Conservation (phyloP, 2,329 filamentous ascomycete genomes). For the Claviceps humidiphila region DNA sequence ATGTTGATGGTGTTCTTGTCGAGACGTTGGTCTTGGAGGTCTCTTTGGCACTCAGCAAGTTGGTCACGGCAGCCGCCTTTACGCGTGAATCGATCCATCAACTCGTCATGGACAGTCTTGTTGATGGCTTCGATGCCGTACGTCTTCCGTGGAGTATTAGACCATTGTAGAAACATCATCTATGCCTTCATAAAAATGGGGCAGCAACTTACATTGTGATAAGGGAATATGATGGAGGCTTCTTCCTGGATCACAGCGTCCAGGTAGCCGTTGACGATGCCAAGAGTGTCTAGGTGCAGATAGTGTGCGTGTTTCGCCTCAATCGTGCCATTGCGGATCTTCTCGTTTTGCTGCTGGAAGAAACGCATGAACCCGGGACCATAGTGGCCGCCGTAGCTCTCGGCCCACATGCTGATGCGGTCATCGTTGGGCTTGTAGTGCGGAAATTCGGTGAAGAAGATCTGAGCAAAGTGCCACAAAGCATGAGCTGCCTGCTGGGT, state of each 20-base stretch:
- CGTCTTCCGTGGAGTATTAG: conserved; percentile 9
- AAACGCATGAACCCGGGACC: conserved; percentile 47
- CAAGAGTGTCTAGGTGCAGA: conserved; percentile 44
- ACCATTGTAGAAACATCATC: not conserved
- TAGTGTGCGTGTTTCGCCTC: conserved; percentile 31
- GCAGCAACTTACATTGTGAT: conserved; percentile 38
- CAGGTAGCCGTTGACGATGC: conserved; percentile 58
- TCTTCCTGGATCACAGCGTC: conserved; percentile 49
- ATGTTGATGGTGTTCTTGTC: conserved; percentile 33
- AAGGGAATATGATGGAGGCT: conserved; percentile 41
- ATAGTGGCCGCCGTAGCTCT: conserved; percentile 59
- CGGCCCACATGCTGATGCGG: conserved; percentile 51
- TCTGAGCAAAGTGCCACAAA: conserved; percentile 54
- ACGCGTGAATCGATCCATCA: conserved; percentile 17
- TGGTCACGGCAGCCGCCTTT: conserved; percentile 38
- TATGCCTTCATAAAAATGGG: not conserved
- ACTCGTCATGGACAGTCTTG: conserved; percentile 22
- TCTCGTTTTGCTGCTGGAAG: conserved; percentile 50
- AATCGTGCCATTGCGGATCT: conserved; percentile 18
- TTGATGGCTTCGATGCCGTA: conserved; percentile 49
- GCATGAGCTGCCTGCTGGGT: conserved; percentile 41
- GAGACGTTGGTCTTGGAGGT: conserved; percentile 29
- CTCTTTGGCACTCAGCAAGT: conserved; percentile 36
- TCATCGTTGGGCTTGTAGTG: conserved; percentile 40
- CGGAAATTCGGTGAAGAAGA: conserved; percentile 43